These are phyloP conservation scores for Globisporangium nunn DNA, from an alignment of 352 stramenopile genomes.

Conservation along the genomic window DNA sequence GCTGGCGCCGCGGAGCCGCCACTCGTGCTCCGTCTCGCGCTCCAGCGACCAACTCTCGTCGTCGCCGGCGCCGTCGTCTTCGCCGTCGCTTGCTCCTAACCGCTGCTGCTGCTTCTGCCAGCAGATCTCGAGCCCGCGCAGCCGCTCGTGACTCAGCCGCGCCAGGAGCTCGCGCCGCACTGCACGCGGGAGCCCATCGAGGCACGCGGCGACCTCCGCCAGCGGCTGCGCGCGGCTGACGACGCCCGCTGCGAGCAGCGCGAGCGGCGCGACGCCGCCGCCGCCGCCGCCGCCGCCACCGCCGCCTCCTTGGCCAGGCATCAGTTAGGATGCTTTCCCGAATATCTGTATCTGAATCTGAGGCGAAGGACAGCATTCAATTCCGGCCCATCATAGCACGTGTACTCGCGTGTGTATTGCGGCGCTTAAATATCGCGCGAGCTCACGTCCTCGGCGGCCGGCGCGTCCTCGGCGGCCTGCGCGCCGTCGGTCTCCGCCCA, in stretches of 20 bases:
- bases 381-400: too few relatives aligned
- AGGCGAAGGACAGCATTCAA: too few relatives aligned
- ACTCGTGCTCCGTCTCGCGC: constrained; percentile 14
- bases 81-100: neutral
- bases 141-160: constrained; percentile 28
- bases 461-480: constrained; percentile 6
- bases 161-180: constrained; percentile 37
- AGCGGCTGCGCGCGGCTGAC: constrained; percentile 27
- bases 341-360: too few relatives aligned
- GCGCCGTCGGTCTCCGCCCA: constrained; percentile 51
- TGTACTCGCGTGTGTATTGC: neutral
- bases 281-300: too few relatives aligned
- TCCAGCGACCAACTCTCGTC: constrained; percentile 6
- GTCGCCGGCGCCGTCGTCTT: neutral
- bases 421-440: constrained; percentile 11
- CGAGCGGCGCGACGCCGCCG: constrained; percentile 9
- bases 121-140: constrained; percentile 41
- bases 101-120: constrained; percentile 7
- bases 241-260: constrained; percentile 21
- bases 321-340: too few relatives aligned
- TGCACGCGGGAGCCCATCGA: constrained; percentile 32
- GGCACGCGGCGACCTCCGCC: constrained; percentile 27
- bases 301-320: too few relatives aligned
- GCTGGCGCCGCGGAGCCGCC: constrained; percentile 2
- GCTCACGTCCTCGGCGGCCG: constrained; percentile 3